phyloP scores from a whole-genome alignment of 495 filamentous ascomycete genomes.

The Xylona heveae region DNA sequence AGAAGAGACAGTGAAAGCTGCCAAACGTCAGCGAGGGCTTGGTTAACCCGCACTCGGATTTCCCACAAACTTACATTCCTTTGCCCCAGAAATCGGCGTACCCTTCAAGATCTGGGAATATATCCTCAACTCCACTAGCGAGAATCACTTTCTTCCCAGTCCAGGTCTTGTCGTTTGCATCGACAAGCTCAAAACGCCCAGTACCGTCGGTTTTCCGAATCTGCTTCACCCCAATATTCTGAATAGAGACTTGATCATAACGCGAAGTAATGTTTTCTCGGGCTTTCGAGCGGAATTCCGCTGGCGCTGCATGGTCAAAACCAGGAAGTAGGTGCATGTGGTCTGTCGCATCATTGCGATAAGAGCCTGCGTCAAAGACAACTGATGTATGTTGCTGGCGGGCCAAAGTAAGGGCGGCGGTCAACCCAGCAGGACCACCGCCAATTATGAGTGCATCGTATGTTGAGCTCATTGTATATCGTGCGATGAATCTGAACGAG shows the following conservation, averaged over 20 bases:
- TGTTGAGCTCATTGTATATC: conserved; percentile 2
- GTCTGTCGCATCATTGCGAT: conserved; percentile 22
- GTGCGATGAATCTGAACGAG: no score
- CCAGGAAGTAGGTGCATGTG: conserved; percentile 31
- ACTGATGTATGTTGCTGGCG: conserved; percentile 24
- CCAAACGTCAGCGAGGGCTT: not conserved
- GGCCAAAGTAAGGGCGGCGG: conserved; percentile 22
- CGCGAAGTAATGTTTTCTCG: conserved; percentile 16
- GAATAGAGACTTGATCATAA: conserved; percentile 22
- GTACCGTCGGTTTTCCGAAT: conserved; percentile 9
- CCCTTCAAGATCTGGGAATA: conserved; percentile 15
- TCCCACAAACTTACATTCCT: conserved; percentile 17
- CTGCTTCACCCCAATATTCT: conserved; percentile 12
- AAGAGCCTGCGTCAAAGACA: conserved; percentile 26
- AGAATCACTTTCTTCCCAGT: conserved; percentile 26
- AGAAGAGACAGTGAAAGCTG: conserved; percentile 27
- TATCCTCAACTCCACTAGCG: conserved; percentile 23
- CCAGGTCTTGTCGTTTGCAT: conserved; percentile 13
- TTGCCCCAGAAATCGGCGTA: conserved; percentile 20
- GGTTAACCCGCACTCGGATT: not conserved
- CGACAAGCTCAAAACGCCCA: conserved; percentile 15
- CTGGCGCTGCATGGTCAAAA: conserved; percentile 25
- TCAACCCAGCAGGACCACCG: conserved; percentile 32
- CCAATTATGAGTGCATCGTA: conserved; percentile 34
- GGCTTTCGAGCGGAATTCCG: conserved; percentile 15